A percentile compares a stretch with the other conserved stretches of the same genome.
Conservation (phyloP, 176 grass and related monocot species). For the Metroxylon sagu region DNA sequence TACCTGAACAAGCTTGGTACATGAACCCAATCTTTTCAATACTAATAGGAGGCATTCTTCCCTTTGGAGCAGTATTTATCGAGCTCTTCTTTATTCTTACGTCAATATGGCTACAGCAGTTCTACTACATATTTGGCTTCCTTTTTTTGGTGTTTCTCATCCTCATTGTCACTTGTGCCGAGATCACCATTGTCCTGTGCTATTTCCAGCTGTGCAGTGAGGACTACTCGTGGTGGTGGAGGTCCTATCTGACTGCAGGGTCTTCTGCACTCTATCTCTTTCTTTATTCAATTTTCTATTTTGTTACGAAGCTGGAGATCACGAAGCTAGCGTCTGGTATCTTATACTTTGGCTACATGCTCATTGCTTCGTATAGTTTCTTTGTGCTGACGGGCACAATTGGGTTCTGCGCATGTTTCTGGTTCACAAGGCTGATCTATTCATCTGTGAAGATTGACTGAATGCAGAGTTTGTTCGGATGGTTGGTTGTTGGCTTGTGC, state of each 20-base stretch:
- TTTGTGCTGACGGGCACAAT: conserved; percentile 80
- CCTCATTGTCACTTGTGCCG: conserved; percentile 71
- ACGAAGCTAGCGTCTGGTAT: conserved; percentile 68
- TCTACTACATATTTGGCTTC: conserved; percentile 95
- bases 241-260: conserved; percentile 78
- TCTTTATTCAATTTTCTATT: conserved; percentile 77
- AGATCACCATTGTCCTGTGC: conserved; percentile 90
- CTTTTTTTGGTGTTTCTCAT: conserved; percentile 88
- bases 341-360: conserved; percentile 90
- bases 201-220: conserved; percentile 96
- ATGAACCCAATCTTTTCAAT: conserved; percentile 84
- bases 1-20: conserved; percentile 87
- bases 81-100: conserved; percentile 90
- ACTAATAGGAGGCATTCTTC: conserved; percentile 76
- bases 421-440: conserved; percentile 83
- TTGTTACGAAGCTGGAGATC: conserved; percentile 91
- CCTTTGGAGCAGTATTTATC: conserved; percentile 87
- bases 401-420: conserved; percentile 78
- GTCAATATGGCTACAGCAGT: conserved; percentile 86
- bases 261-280: conserved; percentile 89
- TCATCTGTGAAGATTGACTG: conserved; percentile 89
- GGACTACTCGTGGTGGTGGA: conserved; percentile 96
- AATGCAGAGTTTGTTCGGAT: background rate
- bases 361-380: conserved; percentile 70
- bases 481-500: too few species aligned